These are phyloP conservation scores for Neurospora sp. DNA, from an alignment of 2,329 filamentous ascomycete species.

Conservation along the genomic window DNA sequence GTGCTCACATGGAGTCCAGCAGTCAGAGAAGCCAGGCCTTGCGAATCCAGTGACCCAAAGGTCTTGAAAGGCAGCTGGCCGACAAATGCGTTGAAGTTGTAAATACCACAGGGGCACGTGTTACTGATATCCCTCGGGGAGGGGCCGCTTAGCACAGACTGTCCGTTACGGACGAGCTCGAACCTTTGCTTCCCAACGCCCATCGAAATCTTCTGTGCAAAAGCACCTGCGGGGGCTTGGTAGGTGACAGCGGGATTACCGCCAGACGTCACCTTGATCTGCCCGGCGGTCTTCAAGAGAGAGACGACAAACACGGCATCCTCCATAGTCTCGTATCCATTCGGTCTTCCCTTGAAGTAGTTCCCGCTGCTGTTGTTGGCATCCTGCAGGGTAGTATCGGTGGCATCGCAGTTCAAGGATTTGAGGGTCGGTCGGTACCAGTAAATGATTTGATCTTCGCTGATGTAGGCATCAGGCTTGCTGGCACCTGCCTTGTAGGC, in stretches of 20 bases:
- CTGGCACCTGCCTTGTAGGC: conserved; percentile 36
- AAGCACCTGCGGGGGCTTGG: conserved; percentile 35
- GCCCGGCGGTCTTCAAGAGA: conserved; percentile 34
- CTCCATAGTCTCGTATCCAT: conserved; percentile 38
- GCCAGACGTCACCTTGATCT: conserved; percentile 35
- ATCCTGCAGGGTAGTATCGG: conserved; percentile 37
- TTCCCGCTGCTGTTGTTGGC: conserved; percentile 37
- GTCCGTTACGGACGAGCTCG: conserved; percentile 29
- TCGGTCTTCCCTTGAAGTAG: conserved; percentile 40
- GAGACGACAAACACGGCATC: conserved; percentile 44
- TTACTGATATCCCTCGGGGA: conserved; percentile 40
- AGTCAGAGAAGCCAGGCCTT: conserved; percentile 21
- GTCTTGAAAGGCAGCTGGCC: conserved; percentile 34
- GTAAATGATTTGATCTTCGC: conserved; percentile 40
- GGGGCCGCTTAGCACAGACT: conserved; percentile 33
- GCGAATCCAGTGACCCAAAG: conserved; percentile 26
- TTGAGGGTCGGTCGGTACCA: conserved; percentile 44
- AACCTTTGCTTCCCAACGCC: conserved; percentile 37
- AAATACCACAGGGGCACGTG: conserved; percentile 40
- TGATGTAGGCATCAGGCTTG: conserved; percentile 28
- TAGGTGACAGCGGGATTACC: conserved; percentile 29
- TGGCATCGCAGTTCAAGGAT: conserved; percentile 36
- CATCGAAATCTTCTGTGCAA: conserved; percentile 35
- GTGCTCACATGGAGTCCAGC: conserved; percentile 21
- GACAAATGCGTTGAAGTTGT: conserved; percentile 48